Conservation (phyloP, 177 flowering plant species). For the Tripterygium wilfordii region DNA sequence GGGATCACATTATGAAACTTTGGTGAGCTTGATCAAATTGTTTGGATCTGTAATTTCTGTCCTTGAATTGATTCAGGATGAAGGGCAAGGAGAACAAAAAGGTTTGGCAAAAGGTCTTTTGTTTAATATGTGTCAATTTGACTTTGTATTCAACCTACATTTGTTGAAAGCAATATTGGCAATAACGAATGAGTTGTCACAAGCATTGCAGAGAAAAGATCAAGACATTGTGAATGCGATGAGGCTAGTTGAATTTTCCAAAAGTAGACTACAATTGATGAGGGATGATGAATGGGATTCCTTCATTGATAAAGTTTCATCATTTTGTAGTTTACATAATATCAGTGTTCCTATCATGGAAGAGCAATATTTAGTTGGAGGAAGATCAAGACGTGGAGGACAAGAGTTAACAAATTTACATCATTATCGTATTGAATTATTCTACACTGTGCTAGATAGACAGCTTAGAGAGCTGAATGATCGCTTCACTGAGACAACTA, state of each 20-base stretch:
- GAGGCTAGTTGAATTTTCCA: background rate
- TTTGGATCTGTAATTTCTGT: background rate
- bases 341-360: background rate
- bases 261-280: background rate
- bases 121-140: background rate
- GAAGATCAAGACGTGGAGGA: background rate
- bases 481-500: too few relatives aligned
- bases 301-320: background rate
- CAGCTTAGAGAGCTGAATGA: background rate
- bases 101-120: background rate
- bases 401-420: background rate
- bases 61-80: background rate
- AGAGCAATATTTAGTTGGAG: background rate
- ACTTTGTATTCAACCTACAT: constrained; percentile 3
- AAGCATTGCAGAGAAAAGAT: constrained; percentile 1
- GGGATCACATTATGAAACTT: background rate
- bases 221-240: constrained; percentile 4
- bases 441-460: background rate
- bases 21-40: background rate
- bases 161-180: constrained; percentile 1
- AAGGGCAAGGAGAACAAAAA: background rate
- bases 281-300: background rate
- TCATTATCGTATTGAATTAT: background rate
- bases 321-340: constrained; percentile 1
- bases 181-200: constrained; percentile 1